These are phyloP conservation scores for Pyrus bretschneideri DNA, from an alignment of 306 rosid species.

Conservation along the genomic window DNA sequence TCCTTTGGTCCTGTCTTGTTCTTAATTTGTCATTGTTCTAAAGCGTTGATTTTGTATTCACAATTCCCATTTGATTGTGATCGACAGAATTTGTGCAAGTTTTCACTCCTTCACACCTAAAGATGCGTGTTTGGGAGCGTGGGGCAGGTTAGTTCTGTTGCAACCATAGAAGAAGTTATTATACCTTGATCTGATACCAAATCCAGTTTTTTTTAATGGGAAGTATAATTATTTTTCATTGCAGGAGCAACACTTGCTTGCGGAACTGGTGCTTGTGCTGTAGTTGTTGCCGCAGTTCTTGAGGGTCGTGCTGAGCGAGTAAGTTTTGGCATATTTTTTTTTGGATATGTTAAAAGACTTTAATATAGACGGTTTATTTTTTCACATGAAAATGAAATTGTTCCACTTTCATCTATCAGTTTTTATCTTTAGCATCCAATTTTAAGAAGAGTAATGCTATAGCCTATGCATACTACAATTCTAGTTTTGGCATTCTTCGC, in stretches of 20 bases:
- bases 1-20: not conserved
- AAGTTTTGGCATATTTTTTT: constrained; percentile 16
- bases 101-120: constrained; percentile 63
- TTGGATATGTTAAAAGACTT: not conserved
- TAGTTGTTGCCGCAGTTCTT: constrained; percentile 86
- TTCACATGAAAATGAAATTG: not conserved
- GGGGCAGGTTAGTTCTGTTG: constrained; percentile 68
- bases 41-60: not conserved
- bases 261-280: constrained; percentile 98
- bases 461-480: not conserved
- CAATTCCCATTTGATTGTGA: constrained; percentile 10
- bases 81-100: constrained; percentile 89
- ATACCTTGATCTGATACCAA: not conserved
- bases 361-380: not conserved
- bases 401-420: not conserved
- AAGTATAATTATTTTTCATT: constrained; percentile 12
- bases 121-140: constrained; percentile 99
- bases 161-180: not conserved
- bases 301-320: constrained; percentile 89
- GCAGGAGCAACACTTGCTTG: constrained; percentile 93
- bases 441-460: not conserved
- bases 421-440: not conserved
- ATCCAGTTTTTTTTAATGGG: not conserved
- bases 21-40: not conserved
- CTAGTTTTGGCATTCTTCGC: too few relatives aligned